Conservation (phyloP, 441 rosid species). For the Pelargonium myrrhifolium region DNA sequence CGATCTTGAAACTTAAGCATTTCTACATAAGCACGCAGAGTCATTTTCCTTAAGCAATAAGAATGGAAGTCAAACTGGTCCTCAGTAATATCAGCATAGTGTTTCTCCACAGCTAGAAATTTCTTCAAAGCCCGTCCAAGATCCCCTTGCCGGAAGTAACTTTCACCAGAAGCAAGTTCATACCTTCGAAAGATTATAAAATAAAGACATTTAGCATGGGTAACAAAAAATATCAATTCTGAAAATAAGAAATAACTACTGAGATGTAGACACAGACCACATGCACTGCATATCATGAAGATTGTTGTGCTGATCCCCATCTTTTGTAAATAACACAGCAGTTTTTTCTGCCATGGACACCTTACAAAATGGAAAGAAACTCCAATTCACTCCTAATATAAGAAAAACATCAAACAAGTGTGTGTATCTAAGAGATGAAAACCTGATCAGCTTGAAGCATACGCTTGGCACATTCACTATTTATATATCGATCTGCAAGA, state of each 20-base stretch:
- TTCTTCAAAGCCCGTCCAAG: slow-evolving; percentile 93
- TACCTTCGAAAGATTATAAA: slow-evolving; percentile 49
- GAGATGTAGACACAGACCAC: slow-evolving; percentile 59
- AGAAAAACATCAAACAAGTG: slow-evolving; percentile 8
- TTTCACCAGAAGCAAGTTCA: slow-evolving; percentile 98
- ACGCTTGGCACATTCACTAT: slow-evolving; percentile 97
- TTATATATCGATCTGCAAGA: slow-evolving; percentile 91
- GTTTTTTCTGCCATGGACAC: slow-evolving; percentile 90
- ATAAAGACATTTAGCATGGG: slow-evolving; percentile 4
- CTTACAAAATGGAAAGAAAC: slow-evolving; percentile 28
- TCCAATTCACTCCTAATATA: slow-evolving; percentile 6
- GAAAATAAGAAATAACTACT: slow-evolving; percentile 6
- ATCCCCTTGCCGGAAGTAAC: slow-evolving; percentile 94
- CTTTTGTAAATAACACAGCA: slow-evolving; percentile 95
- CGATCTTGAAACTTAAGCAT: slow-evolving; percentile 99
- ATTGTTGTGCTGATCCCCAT: slow-evolving; percentile 95
- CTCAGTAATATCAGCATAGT: slow-evolving; percentile 95
- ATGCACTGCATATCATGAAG: slow-evolving; percentile 99
- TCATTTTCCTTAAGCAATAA: slow-evolving; percentile 97
- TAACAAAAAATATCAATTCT: slow-evolving; percentile 1
- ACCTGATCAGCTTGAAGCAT: slow-evolving; percentile 99
- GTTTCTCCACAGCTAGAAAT: slow-evolving; percentile 98
- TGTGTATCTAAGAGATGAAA: slow-evolving; percentile 7
- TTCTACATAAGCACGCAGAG: slow-evolving; percentile 89
- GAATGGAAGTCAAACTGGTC: slow-evolving; percentile 99